These are phyloP conservation scores for cucumber (Cucumis sativus) DNA, from an alignment of 306 rosid species.

Conservation along the genomic window Cucumber_9930_V3 NC_026655.2:16961001-16961500, in stretches of 20 bases:
- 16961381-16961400: conserved; percentile 22
- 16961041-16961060: conserved; percentile 57
- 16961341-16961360: no score
- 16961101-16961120: background rate
- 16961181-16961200: conserved; percentile 17
- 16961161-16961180: conserved; percentile 23
- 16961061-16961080: conserved; percentile 36
- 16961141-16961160: conserved; percentile 19
- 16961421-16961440: conserved; percentile 21
- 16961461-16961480: background rate
- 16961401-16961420: conserved; percentile 22
- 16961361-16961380: conserved; percentile 9
- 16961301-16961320: no score
- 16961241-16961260: conserved; percentile 21
- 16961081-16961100: conserved; percentile 17
- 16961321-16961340: no score
- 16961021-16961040: conserved; percentile 44
- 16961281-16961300: no score
- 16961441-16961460: conserved; percentile 10
- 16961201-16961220: conserved; percentile 17
- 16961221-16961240: conserved; percentile 20
- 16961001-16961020: conserved; percentile 65
- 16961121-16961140: conserved; percentile 16
- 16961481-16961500: background rate
- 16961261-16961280: background rate